Base-by-base conservation (phyloP, 1,284 basidiomycete genomes). In the Earliella scabrosa region DNA sequence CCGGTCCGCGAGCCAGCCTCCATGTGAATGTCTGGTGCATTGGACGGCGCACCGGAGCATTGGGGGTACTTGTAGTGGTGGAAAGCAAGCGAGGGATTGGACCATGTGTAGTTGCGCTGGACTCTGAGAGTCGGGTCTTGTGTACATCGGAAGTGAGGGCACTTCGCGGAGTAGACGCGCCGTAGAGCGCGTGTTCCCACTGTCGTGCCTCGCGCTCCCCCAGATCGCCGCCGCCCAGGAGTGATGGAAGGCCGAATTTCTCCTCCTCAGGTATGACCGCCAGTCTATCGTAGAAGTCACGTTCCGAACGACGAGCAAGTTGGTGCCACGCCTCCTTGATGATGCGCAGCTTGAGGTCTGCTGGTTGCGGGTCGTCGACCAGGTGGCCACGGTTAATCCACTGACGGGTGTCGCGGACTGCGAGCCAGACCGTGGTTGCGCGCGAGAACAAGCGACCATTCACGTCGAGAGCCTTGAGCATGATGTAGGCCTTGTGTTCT, bases 311-410 rank as follows among this genome's bases (percentile, higher is more conserved):
- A 0, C 52, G 32, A 2, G 47, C 23, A 8, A 52, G 10, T 44
- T 55, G 52, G 3, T 54, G 50, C 60, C 63, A 60, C 1, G 60
- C 44, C 11, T 64, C 63, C 48, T 64, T 64, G 50, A 64, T 32
- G 29, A 56, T 27, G 2, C 35, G 36, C 13, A 54, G 41, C 23
- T 40, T 21, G 1, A 47, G 32, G 7, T 38, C 47, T 2, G 36
- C 27, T 10, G 1, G 3, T 3, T 50, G n/a, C 32, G 29, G 27
- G 16, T 4, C 21, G 18, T 46, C 41, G 20, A 41, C 10, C 18
- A 32, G 27, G 9, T n/a, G 8, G 16, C 24, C 18, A 13, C n/a
- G n/a, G n/a, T 41, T 21, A 3, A 23, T 45, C 4, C 5, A 9
- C 4, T 10, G 0, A 11, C 51, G 56, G 9, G 43, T 45, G 21